Evolutionary conservation across 2,329 filamentous ascomycete genomes (phyloP).

Genomic region (Aspergillus intermedius): DNA sequence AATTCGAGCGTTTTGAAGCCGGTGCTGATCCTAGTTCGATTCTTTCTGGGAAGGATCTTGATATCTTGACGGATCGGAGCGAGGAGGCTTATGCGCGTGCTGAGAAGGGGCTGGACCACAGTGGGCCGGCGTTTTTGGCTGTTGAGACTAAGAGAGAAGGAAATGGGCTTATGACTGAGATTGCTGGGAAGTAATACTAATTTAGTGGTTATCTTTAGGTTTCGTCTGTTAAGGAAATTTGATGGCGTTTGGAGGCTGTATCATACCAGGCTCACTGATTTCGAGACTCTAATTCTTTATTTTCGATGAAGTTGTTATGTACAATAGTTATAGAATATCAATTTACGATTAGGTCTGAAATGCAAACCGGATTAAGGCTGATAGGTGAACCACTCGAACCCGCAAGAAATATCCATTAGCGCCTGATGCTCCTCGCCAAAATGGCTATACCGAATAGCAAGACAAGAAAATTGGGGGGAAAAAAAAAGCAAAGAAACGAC

Average conservation of each 20-base stretch:
- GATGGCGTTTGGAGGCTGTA: neutral
- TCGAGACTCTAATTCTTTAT: no score
- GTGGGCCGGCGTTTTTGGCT: conserved; percentile 56
- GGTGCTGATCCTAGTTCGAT: conserved; percentile 53
- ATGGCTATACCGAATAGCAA: conserved; percentile 24
- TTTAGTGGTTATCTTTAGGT: conserved; percentile 2
- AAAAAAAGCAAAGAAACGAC: conserved; percentile 4
- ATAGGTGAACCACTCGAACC: conserved; percentile 4
- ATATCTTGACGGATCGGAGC: conserved; percentile 69
- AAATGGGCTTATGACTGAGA: conserved; percentile 25
- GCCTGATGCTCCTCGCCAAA: conserved; percentile 28
- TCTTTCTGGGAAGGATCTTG: conserved; percentile 68
- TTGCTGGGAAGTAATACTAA: conserved; percentile 13
- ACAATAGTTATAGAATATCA: conserved; percentile 8
- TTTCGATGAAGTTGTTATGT: conserved; percentile 2
- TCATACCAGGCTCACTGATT: no score
- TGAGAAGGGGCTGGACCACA: conserved; percentile 65
- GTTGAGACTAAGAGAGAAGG: conserved; percentile 67
- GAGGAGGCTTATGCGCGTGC: conserved; percentile 63
- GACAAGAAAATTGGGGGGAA: conserved; percentile 8
- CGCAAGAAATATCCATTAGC: conserved; percentile 18
- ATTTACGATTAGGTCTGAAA: conserved; percentile 1
- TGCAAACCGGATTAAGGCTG: conserved; percentile 2
- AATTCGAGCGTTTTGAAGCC: conserved; percentile 59
- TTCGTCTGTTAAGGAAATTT: conserved; percentile 5